These are phyloP conservation scores for Hericium coralloides DNA, from an alignment of 768 basidiomycete genomes.

Conservation along the genomic window DNA sequence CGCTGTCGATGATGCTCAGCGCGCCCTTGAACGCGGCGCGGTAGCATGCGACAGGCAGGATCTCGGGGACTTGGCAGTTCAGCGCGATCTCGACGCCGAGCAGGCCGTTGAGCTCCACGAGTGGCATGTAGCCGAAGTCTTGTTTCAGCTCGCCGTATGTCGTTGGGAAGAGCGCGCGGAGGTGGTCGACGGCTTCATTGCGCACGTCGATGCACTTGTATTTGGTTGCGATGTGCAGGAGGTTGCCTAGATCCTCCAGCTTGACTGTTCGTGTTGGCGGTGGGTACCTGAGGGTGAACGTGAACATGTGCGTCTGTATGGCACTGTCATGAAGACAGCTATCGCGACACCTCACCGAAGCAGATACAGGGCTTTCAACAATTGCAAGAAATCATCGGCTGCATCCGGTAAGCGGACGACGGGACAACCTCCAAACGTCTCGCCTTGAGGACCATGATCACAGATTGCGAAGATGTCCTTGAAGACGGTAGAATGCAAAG, in stretches of 20 bases:
- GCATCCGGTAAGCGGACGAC: background rate
- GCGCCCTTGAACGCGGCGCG: background rate
- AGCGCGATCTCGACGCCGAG: background rate
- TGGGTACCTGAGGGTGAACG: too few relatives aligned
- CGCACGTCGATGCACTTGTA: background rate
- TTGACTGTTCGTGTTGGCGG: too few relatives aligned
- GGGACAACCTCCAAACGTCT: background rate
- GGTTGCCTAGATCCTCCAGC: background rate
- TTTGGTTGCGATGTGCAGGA: background rate
- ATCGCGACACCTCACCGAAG: background rate
- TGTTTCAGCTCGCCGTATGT: background rate
- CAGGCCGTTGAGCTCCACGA: background rate
- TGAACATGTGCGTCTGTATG: too few relatives aligned
- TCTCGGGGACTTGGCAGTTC: background rate
- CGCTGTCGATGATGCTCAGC: background rate
- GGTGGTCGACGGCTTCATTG: background rate
- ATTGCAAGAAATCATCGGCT: background rate
- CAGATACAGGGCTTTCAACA: background rate
- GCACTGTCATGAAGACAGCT: too few relatives aligned
- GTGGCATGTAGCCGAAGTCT: background rate
- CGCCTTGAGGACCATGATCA: background rate
- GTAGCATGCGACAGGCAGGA: background rate
- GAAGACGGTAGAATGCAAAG: slow-evolving; percentile 5
- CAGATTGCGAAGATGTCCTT: slow-evolving; percentile 5
- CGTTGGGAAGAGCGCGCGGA: background rate